Evolutionary conservation across 2,329 filamentous ascomycete species (phyloP), one percentile per base, ranked within the genome.

Genomic region (Diaporthe batatas): DNA sequence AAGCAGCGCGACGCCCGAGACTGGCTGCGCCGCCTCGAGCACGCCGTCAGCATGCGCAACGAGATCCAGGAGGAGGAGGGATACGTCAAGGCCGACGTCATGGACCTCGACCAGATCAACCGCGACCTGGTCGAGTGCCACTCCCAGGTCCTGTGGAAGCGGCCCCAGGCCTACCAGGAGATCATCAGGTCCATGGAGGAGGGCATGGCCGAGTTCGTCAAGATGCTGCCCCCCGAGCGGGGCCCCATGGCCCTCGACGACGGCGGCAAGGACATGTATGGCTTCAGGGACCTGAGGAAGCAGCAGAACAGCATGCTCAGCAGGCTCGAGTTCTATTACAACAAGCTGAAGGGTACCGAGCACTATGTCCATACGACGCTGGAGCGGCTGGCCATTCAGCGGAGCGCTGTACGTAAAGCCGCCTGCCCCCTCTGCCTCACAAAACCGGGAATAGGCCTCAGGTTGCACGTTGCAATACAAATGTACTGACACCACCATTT

Each of bases 71-170:
- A 86, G 76, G 83, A 83, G 65, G 88, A 90, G 78, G 83, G 83
- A 75, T 90, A 90, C 77, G 84, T 91, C 73, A 79, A 78, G 71
- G 84, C 87, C 70, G 82, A 84, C 54, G 85, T 85, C 10, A 82
- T 91, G 59, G 88, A 91, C 75, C 83, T 91, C 2, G 89, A 91
- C 77, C 85, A 86, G 70, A 84, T 91, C 78, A 91, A 89, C 78
- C 84, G 88, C 36, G 89, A 91, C 77, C 82, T 91, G 57, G 89
- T 91, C 74, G 90, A 91, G 81, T 91, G 90, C 76, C 89, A 91
- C 77, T 86, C 86, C 0, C 88, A 89, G 76, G 89, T 91, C 39
- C 82, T 91, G 75, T 91, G 89, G 89, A 90, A 91, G 80, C 83
- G 89, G 44, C 90, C 90, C 1, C 88, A 90, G 79, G 89, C 90